Percentiles rank a stretch among this genome's conserved stretches.
Conservation (phyloP, 345 rosid species). For the Erysimum cheiranthoides region DNA sequence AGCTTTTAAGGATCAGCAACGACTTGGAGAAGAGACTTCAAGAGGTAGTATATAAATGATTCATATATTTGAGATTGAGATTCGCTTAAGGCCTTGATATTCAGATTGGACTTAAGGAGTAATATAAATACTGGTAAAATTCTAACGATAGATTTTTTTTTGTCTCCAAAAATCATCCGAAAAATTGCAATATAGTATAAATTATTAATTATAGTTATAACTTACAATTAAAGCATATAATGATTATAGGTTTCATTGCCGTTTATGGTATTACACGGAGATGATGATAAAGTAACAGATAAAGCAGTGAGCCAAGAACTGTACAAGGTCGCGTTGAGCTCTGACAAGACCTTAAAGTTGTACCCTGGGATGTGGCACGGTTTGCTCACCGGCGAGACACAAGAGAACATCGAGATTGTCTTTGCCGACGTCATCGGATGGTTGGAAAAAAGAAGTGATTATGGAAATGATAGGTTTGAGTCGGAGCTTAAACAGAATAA, state of each 20-base stretch:
- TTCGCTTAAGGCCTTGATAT: slow-evolving; percentile 7
- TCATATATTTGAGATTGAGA: not conserved
- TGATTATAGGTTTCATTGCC: slow-evolving; percentile 67
- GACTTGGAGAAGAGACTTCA: slow-evolving; percentile 63
- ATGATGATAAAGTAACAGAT: slow-evolving; percentile 84
- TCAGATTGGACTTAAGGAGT: not conserved
- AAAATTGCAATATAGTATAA: not conserved
- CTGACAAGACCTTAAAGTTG: slow-evolving; percentile 77
- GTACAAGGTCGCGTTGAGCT: slow-evolving; percentile 54
- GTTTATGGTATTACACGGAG: slow-evolving; percentile 79
- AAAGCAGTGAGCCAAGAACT: slow-evolving; percentile 65
- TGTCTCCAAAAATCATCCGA: not conserved
- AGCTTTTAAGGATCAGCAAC: slow-evolving; percentile 55
- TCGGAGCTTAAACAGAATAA: slow-evolving; percentile 47
- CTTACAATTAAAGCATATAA: not conserved
- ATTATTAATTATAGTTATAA: not conserved
- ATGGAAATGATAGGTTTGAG: slow-evolving; percentile 60
- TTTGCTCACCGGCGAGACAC: slow-evolving; percentile 72
- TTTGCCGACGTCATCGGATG: slow-evolving; percentile 67
- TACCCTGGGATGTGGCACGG: slow-evolving; percentile 94
- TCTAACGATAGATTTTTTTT: not conserved
- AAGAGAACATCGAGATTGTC: slow-evolving; percentile 63
- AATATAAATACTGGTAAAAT: not conserved
- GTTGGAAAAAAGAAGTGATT: slow-evolving; percentile 54
- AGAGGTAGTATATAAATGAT: slow-evolving; percentile 50